Base-by-base conservation (phyloP, 2,329 filamentous ascomycete genomes). In the Macrophomina pseudophaseolina region DNA sequence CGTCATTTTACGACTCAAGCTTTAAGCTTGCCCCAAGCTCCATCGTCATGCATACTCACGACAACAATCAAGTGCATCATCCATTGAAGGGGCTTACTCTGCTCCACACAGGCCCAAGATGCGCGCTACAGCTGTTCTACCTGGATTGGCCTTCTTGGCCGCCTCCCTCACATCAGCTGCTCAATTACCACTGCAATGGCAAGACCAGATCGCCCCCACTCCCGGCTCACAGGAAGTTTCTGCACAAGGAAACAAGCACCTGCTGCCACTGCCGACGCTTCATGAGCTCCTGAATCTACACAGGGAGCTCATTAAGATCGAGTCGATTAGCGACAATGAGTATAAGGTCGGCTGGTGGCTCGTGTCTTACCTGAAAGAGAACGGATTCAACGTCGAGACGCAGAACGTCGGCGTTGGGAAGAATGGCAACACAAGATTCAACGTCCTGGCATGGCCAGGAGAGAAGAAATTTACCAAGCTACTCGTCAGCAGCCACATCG, bases 401-500 rank as follows among this genome's bases (percentile, higher is more conserved):
- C 88, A 91, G 72, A 74, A 82, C 75, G 75, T 81, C 63, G 46
- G 48, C 4, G 35, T 44, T 3, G 48, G 40, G 5, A 35, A 54
- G 23, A 44, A 38, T 2, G 56, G 65, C 7, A 56, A 66, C 23
- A 75, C 78, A 38, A 85, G 91, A 49, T 93, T 90, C 82, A 97
- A 97, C 73, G 83, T 97, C 58, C 82, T 94, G 48, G 93, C 93
- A 1, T 93, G 86, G 68, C 79, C 82, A 2, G 80, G 79, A 30
- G 75, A 79, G 54, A 77, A 79, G 16, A 81, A 84, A 44, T 80
- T 84, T 9, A 85, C 88, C 1, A 84, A 84, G 40, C 81, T 92
- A 11, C 81, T 93, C n/a, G 78, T 94, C 1, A 89, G 89, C 1
- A 93, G 90, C 66, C 93, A 97, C 76, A 94, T 97, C 72, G 94